phyloP scores from a whole-genome alignment of 768 basidiomycete species.

The Xerocomellus intermedius region DNA sequence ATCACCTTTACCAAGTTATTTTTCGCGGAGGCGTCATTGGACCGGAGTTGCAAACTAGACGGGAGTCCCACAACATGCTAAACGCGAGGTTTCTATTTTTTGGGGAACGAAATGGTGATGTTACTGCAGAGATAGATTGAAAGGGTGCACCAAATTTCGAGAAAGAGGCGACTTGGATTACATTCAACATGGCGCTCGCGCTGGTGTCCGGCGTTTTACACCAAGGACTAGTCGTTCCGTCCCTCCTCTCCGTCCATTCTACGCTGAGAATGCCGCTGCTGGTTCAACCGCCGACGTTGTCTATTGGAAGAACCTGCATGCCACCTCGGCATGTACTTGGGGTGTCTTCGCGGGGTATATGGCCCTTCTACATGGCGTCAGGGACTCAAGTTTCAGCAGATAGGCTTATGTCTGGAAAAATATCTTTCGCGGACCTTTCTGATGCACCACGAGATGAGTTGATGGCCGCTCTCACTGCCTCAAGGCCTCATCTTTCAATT shows the following conservation, averaged over 20 bases:
- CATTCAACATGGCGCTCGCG: slow-evolving; percentile 28
- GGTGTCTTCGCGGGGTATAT: slow-evolving; percentile 23
- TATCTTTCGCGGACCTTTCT: slow-evolving; percentile 30
- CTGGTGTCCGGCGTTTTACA: slow-evolving; percentile 39
- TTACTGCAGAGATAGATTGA: no score
- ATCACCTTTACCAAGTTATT: no score
- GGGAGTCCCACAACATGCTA: no score
- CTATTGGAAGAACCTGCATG: slow-evolving; percentile 42
- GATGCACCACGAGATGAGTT: slow-evolving; percentile 25
- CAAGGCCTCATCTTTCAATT: slow-evolving; percentile 1
- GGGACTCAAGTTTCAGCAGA: slow-evolving; percentile 19
- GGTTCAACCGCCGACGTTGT: slow-evolving; percentile 17
- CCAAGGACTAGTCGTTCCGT: slow-evolving; percentile 41
- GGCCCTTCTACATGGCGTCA: background rate
- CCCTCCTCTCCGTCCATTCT: slow-evolving; percentile 34
- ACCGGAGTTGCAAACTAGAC: no score
- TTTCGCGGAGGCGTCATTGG: no score
- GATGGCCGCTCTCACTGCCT: slow-evolving; percentile 20
- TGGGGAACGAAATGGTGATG: no score
- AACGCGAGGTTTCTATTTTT: no score
- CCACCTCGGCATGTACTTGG: slow-evolving; percentile 38
- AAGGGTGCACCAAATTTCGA: no score
- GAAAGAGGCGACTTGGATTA: slow-evolving; percentile 24
- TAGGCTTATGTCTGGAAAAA: slow-evolving; percentile 11
- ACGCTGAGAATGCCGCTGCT: slow-evolving; percentile 8